phyloP scores from a whole-genome alignment of 352 stramenopile genomes.

The Pythium rhizo-oryzae region DNA sequence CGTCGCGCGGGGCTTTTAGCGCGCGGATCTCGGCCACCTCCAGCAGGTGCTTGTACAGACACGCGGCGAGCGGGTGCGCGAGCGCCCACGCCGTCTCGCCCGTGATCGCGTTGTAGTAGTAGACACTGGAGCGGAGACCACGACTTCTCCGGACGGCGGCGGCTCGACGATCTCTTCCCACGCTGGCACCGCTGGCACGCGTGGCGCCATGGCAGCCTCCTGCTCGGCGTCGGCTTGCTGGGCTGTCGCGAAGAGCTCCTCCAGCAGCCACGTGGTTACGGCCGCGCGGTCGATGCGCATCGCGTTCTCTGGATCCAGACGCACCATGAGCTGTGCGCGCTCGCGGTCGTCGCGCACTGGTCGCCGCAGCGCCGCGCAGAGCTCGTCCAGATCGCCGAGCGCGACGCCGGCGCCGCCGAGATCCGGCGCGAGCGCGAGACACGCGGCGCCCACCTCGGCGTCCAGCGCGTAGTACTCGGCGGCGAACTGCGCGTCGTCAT shows the following conservation, averaged over 20 bases:
- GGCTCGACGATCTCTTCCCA: slow-evolving; percentile 62
- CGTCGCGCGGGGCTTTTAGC: slow-evolving; percentile 11
- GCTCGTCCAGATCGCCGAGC: slow-evolving; percentile 48
- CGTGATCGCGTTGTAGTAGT: slow-evolving; percentile 56
- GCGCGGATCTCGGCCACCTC: slow-evolving; percentile 28
- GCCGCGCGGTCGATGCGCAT: slow-evolving; percentile 59
- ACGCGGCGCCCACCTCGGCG: slow-evolving; percentile 40
- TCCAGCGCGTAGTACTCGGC: slow-evolving; percentile 59
- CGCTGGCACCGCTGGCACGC: slow-evolving; percentile 28
- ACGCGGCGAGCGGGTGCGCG: slow-evolving; percentile 39
- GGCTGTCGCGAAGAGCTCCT: slow-evolving; percentile 26
- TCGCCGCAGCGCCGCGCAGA: slow-evolving; percentile 45
- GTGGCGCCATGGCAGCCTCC: slow-evolving; percentile 2
- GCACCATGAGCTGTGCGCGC: slow-evolving; percentile 45
- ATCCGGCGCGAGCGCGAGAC: slow-evolving; percentile 41
- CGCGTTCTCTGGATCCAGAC: slow-evolving; percentile 60
- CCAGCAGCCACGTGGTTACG: slow-evolving; percentile 58
- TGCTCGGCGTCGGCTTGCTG: background rate
- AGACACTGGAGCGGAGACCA: slow-evolving; percentile 19
- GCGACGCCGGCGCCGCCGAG: slow-evolving; percentile 35
- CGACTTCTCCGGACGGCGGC: slow-evolving; percentile 1
- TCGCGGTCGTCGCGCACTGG: slow-evolving; percentile 50
- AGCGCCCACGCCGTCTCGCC: slow-evolving; percentile 59
- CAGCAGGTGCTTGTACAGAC: slow-evolving; percentile 35
- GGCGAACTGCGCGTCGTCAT: slow-evolving; percentile 28